Percentiles rank a stretch among this genome's conserved stretches.
phyloP scores from a whole-genome alignment of 495 filamentous ascomycete genomes.

The Amorphotheca resinae region DNA sequence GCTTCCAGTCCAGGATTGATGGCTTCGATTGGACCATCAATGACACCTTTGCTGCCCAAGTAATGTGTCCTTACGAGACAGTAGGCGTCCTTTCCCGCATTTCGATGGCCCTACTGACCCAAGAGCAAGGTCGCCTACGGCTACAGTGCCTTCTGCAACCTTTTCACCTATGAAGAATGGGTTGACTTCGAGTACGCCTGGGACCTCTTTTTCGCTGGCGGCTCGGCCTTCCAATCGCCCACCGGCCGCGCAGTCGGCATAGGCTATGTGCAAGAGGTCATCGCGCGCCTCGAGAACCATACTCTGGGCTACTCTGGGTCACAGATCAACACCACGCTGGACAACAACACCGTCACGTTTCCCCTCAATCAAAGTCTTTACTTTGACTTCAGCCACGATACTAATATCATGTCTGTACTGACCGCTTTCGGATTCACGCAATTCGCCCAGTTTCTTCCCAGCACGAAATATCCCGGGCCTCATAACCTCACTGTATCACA shows the following conservation, averaged over 20 bases:
- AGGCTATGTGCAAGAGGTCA: slow-evolving; percentile 70
- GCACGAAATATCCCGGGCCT: slow-evolving; percentile 28
- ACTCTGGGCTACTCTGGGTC: slow-evolving; percentile 47
- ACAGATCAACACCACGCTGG: slow-evolving; percentile 62
- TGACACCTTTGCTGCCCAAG: slow-evolving; percentile 44
- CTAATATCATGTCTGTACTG: slow-evolving; percentile 57
- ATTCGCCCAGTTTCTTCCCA: slow-evolving; percentile 37
- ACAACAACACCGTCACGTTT: slow-evolving; percentile 48
- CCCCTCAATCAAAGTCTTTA: slow-evolving; percentile 49
- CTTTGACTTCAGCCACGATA: slow-evolving; percentile 87
- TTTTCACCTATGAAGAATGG: slow-evolving; percentile 65
- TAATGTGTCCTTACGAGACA: slow-evolving; percentile 43
- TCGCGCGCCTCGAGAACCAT: slow-evolving; percentile 58
- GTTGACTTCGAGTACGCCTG: slow-evolving; percentile 54
- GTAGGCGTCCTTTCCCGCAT: slow-evolving; percentile 16
- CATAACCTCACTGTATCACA: slow-evolving; percentile 42
- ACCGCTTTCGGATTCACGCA: slow-evolving; percentile 43
- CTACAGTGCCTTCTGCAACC: slow-evolving; percentile 55
- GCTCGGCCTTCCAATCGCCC: slow-evolving; percentile 48
- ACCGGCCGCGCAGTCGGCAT: slow-evolving; percentile 62
- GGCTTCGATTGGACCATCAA: slow-evolving; percentile 38
- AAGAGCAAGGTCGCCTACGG: slow-evolving; percentile 35
- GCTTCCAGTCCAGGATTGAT: slow-evolving; percentile 32
- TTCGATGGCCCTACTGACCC: no score
- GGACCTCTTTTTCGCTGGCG: slow-evolving; percentile 48